Percentiles rank a stretch among this genome's conserved stretches.
Conservation (phyloP, 495 filamentous ascomycete genomes). For the Cercophora scortea region DNA sequence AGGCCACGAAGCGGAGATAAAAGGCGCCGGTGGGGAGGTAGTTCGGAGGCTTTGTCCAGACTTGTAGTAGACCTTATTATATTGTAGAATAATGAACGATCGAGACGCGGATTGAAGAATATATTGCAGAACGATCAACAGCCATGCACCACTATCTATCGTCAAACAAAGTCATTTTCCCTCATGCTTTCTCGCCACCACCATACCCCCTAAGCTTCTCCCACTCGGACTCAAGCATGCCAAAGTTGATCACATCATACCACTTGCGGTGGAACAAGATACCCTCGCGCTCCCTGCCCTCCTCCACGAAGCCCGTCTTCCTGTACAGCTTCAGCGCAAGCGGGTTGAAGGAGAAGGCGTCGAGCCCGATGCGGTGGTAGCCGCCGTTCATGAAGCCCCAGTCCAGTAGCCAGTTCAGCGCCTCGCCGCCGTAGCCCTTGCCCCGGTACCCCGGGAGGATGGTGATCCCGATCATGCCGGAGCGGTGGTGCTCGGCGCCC, state of each 20-base stretch:
- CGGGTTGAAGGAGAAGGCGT: slow-evolving; percentile 34
- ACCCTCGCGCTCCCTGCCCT: slow-evolving; percentile 39
- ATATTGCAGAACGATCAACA: too few species aligned
- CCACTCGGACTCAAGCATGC: slow-evolving; percentile 45
- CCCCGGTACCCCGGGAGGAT: slow-evolving; percentile 30
- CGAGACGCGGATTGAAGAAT: too few species aligned
- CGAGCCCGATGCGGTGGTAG: slow-evolving; percentile 38
- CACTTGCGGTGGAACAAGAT: slow-evolving; percentile 35
- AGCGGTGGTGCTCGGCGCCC: slow-evolving; percentile 30
- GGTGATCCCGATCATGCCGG: slow-evolving; percentile 33
- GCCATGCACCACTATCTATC: too few species aligned
- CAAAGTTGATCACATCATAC: slow-evolving; percentile 33
- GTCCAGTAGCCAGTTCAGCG: slow-evolving; percentile 41
- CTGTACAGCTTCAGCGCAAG: slow-evolving; percentile 37
- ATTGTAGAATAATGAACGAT: too few species aligned
- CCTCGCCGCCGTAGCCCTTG: slow-evolving; percentile 47
- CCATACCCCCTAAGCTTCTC: slow-evolving; percentile 8
- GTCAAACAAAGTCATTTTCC: too few species aligned
- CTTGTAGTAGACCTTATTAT: too few species aligned
- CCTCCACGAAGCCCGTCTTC: slow-evolving; percentile 40
- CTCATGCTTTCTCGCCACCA: neutral
- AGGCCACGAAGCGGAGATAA: slow-evolving; percentile 44
- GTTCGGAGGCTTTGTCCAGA: too few species aligned
- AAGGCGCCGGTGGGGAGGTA: neutral
- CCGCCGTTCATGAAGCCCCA: slow-evolving; percentile 40